A percentile compares a stretch with the other conserved stretches of the same genome.
phyloP scores from a whole-genome alignment of 768 basidiomycete genomes.

The Podaxis sp. region DNA sequence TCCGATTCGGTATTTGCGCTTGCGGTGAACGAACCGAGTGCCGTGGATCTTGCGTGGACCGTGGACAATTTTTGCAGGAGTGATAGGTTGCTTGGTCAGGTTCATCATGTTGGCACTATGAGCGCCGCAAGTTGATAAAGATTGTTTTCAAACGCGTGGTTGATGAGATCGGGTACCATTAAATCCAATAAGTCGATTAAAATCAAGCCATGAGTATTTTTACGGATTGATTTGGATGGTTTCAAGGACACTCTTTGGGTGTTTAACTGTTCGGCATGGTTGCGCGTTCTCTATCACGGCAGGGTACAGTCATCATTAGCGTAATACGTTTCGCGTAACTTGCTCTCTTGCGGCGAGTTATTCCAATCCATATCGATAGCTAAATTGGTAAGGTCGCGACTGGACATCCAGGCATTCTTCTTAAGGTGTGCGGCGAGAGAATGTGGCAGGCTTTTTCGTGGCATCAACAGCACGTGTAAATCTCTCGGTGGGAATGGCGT shows the following conservation, averaged over 20 bases:
- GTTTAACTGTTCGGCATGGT: too few relatives aligned
- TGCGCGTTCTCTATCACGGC: too few relatives aligned
- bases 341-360: background rate
- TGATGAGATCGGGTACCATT: background rate
- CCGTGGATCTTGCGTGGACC: background rate
- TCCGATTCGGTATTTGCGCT: conserved; percentile 9
- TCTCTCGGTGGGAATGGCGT: background rate
- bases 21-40: background rate
- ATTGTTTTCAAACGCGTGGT: background rate
- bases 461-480: background rate
- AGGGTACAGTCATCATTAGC: too few relatives aligned
- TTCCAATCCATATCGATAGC: background rate
- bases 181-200: too few relatives aligned
- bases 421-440: background rate
- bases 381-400: background rate
- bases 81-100: background rate
- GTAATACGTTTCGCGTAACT: background rate
- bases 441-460: background rate
- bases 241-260: too few relatives aligned
- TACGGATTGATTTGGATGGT: too few relatives aligned
- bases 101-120: background rate
- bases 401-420: background rate
- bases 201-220: too few relatives aligned
- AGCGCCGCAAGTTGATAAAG: background rate
- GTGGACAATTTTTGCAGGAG: background rate